Base-by-base conservation (phyloP, 2,329 filamentous ascomycete genomes). In the Chalara sp. region DNA sequence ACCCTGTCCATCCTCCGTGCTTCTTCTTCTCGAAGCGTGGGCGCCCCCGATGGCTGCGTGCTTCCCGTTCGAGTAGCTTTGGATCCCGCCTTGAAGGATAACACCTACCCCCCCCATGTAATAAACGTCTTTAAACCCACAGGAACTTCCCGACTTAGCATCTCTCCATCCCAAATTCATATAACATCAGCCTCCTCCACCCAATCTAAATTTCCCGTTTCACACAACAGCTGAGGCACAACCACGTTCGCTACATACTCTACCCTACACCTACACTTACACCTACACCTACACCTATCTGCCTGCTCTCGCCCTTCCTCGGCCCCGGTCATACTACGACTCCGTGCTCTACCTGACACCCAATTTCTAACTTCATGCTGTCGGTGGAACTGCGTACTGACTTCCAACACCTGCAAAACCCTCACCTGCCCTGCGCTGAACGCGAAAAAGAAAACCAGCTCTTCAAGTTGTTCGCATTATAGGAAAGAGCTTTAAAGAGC, bases 111-210 rank as follows among this genome's bases (percentile, higher is more conserved):
- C 46, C 50, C 53, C 54, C 55, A 52, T 58, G 54, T 51, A 50
- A 53, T 37, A 37, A 37, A 48, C 49, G 46, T 50, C 47, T 45
- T 46, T 31, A 35, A 52, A 51, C 53, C 47, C 52, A 52, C 49
- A 53, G 54, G 58, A 57, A 56, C 48, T 52, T 53, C 54, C 56
- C 57, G 56, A 59, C 54, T 56, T 49, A 41, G 37, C 48, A 44
- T 41, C 32, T 40, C 13, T 28, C 41, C 37, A 53, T 47, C 49
- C 48, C 35, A n/a, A 8, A 37, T 47, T 51, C 54, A 60, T 60
- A 61, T 60, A 61, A 58, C 47, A 59, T 60, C 56, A 59, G 52
- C 56, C 53, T 57, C 53, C 51, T 57, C 53, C 50, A 44, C 50
- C 49, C 6, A 33, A 32, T 44, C 45, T 28, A n/a, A 40, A 37